Evolutionary conservation across 371 early-diverging fungal genomes (phyloP).

Genomic region (Apophysomyces trapeziformis): DNA sequence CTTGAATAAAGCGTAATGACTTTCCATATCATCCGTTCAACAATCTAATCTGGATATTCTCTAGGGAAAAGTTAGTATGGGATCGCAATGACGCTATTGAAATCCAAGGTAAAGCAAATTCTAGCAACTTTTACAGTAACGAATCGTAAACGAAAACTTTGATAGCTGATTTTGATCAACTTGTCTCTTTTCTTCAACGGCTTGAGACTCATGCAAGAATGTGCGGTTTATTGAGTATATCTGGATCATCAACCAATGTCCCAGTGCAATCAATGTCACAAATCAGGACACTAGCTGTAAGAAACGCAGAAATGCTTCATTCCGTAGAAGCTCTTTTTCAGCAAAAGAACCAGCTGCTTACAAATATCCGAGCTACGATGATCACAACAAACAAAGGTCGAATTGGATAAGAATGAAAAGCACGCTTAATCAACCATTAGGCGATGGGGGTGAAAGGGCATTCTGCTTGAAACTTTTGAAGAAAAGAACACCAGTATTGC

Average conservation of each 20-base stretch:
- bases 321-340: slow-evolving; percentile 45
- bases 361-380: slow-evolving; percentile 46
- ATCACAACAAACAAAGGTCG: slow-evolving; percentile 23
- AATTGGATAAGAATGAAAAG: too few relatives aligned
- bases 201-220: slow-evolving; percentile 45
- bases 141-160: neutral
- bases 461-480: too few relatives aligned
- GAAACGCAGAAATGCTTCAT: slow-evolving; percentile 47
- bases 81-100: slow-evolving; percentile 37
- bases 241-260: slow-evolving; percentile 28
- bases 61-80: slow-evolving; percentile 43
- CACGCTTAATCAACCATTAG: too few relatives aligned
- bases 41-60: neutral
- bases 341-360: slow-evolving; percentile 43
- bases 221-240: slow-evolving; percentile 47
- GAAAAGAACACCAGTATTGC: too few relatives aligned
- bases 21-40: neutral
- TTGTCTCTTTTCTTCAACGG: slow-evolving; percentile 30
- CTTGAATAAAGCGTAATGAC: slow-evolving; percentile 49
- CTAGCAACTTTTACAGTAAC: neutral
- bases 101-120: slow-evolving; percentile 33
- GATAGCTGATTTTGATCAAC: slow-evolving; percentile 47
- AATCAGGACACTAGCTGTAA: slow-evolving; percentile 41
- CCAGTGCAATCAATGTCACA: slow-evolving; percentile 24
- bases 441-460: too few relatives aligned